phyloP scores from a whole-genome alignment of 169 alveolate species.

The Theileria annulata region DNA sequence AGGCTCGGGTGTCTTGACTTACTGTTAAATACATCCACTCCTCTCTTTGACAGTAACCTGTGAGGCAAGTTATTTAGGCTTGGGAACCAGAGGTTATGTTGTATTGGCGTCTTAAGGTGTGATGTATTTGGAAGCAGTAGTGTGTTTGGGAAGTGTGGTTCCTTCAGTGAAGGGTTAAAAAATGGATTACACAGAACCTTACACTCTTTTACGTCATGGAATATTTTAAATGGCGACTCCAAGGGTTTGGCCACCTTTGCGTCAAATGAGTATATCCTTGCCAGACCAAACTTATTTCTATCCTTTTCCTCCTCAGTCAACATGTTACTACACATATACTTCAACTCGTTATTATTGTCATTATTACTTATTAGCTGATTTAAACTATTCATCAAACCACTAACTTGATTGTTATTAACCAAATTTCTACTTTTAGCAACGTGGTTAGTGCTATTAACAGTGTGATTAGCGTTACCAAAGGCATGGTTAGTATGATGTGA shows the following conservation, averaged over 20 bases:
- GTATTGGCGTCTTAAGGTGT: not conserved
- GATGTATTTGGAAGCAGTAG: constrained; percentile 22
- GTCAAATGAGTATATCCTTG: constrained; percentile 51
- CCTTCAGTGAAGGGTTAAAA: constrained; percentile 53
- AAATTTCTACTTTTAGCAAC: too few species aligned
- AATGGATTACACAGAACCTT: constrained; percentile 49
- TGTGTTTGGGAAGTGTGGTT: constrained; percentile 37
- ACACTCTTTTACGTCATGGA: constrained; percentile 19
- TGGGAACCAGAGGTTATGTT: constrained; percentile 55
- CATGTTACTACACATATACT: constrained; percentile 1
- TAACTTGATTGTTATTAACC: too few species aligned
- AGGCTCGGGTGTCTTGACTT: constrained; percentile 56
- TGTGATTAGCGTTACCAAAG: too few species aligned
- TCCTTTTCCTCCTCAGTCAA: constrained; percentile 60
- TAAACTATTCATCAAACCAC: not conserved
- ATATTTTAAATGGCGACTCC: constrained; percentile 35
- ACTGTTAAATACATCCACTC: constrained; percentile 56
- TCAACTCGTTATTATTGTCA: not conserved
- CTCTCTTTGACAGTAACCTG: constrained; percentile 17
- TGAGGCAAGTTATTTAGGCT: constrained; percentile 30
- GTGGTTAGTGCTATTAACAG: too few species aligned
- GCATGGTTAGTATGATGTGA: too few species aligned
- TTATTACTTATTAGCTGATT: too few species aligned
- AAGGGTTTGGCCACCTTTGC: constrained; percentile 15
- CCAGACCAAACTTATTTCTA: constrained; percentile 50